phyloP scores from a whole-genome alignment of 1,284 basidiomycete species.

The Ganoderma boninense region DNA sequence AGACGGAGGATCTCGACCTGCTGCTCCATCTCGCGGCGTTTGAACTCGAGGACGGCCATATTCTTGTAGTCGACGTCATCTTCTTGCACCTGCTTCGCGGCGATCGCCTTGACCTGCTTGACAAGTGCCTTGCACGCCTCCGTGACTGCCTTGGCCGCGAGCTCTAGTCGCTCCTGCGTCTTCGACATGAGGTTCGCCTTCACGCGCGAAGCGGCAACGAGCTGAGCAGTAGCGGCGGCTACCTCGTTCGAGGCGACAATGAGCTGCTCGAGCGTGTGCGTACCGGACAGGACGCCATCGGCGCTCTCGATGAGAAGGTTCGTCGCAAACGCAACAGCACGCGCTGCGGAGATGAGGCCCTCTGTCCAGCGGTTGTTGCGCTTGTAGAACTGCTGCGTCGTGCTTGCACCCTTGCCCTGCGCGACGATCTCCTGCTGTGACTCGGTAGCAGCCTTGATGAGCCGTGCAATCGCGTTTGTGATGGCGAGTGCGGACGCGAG shows the following conservation, averaged over 20 bases:
- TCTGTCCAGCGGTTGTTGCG: conserved; percentile 99
- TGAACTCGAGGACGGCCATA: conserved; percentile 97
- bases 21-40: conserved; percentile 98
- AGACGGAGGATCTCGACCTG: conserved; percentile 97
- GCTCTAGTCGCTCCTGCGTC: conserved; percentile 95
- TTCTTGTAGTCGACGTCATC: conserved; percentile 91
- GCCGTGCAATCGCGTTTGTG: conserved; percentile 92
- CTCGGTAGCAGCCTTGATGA: conserved; percentile 97
- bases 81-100: conserved; percentile 82
- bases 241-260: conserved; percentile 99
- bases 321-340: conserved; percentile 98
- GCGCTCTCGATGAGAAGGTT: conserved; percentile 96
- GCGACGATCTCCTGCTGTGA: conserved; percentile 98
- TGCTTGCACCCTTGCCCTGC: conserved; percentile 91
- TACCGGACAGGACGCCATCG: conserved; percentile 96
- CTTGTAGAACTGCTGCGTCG: conserved; percentile 98
- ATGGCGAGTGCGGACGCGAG: conserved; percentile 93
- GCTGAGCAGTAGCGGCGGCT: conserved; percentile 94
- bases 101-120: conserved; percentile 95
- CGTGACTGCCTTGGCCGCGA: conserved; percentile 97
- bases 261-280: conserved; percentile 97
- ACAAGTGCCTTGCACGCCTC: conserved; percentile 99
- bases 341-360: conserved; percentile 97
- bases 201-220: conserved; percentile 97
- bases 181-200: conserved; percentile 99